A percentile compares a stretch with the other conserved stretches of the same genome.
These are phyloP conservation scores for Pulveroboletus sp. DNA, from an alignment of 768 basidiomycete genomes.

Conservation along the genomic window DNA sequence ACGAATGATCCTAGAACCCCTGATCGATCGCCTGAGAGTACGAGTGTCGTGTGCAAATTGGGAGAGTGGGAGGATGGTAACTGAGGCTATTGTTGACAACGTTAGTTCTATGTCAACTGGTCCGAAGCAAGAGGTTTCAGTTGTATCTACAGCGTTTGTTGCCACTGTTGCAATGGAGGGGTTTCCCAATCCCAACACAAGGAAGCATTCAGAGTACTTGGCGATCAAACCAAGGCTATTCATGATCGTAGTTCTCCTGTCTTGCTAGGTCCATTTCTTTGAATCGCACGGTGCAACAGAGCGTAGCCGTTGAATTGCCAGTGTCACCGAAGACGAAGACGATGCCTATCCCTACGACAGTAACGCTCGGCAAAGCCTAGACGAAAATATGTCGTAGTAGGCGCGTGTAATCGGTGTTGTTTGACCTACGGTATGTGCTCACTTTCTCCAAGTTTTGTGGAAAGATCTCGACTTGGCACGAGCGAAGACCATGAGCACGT, in stretches of 20 bases:
- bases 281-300: not conserved
- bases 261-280: not conserved
- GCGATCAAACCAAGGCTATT: not conserved
- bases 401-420: not conserved
- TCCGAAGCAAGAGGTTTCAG: slow-evolving; percentile 6
- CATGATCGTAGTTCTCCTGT: not conserved
- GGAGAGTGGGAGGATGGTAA: not conserved
- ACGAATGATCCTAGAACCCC: not conserved
- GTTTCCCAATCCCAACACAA: slow-evolving; percentile 4
- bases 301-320: not conserved
- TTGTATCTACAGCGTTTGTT: slow-evolving; percentile 10
- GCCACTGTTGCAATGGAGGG: slow-evolving; percentile 11
- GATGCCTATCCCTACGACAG: not conserved
- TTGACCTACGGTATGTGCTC: not conserved
- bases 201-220: not conserved
- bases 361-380: not conserved
- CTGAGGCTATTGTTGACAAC: not conserved
- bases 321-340: not conserved
- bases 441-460: not conserved
- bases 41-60: not conserved
- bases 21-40: not conserved
- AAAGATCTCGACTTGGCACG: not conserved
- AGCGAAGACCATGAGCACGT: not conserved
- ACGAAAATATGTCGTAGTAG: not conserved
- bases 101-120: not conserved